Evolutionary conservation across 108 stramenopile genomes (phyloP).

Genomic region (Fistulifera solaris): DNA sequence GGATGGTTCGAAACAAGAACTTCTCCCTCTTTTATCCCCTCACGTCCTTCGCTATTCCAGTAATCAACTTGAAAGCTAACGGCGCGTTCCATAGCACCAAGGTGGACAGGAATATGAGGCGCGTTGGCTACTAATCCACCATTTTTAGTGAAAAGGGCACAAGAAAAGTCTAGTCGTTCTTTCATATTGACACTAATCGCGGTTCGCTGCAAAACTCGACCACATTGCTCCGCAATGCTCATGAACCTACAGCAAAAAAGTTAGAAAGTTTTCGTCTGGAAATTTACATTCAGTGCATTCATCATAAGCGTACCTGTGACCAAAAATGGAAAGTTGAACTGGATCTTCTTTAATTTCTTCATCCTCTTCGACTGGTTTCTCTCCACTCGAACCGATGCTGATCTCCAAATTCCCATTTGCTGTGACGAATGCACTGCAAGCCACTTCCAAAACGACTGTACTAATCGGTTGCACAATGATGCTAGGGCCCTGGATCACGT

Average conservation of each 20-base stretch:
- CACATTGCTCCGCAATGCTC: constrained; percentile 99
- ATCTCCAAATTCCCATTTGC: constrained; percentile 90
- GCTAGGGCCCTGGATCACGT: constrained; percentile 78
- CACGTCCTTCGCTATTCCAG: constrained; percentile 74
- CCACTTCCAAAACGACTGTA: constrained; percentile 92
- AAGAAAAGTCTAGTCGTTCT: constrained; percentile 96
- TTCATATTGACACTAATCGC: constrained; percentile 98
- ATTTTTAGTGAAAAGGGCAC: constrained; percentile 90
- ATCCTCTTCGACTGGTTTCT: constrained; percentile 5
- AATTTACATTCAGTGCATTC: too few relatives aligned
- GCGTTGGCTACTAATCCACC: constrained; percentile 98
- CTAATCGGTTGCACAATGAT: constrained; percentile 92
- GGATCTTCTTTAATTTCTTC: constrained; percentile 70
- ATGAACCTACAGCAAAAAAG: constrained; percentile 54
- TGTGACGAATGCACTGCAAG: constrained; percentile 78
- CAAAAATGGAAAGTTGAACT: constrained; percentile 86
- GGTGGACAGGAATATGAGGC: constrained; percentile 97
- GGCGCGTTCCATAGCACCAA: constrained; percentile 95
- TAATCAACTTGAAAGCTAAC: constrained; percentile 89
- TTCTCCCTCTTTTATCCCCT: constrained; percentile 89
- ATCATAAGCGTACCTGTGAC: constrained; percentile 43
- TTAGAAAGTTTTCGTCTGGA: too few relatives aligned
- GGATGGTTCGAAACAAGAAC: constrained; percentile 97
- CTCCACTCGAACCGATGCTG: constrained; percentile 29
- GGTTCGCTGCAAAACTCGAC: constrained; percentile 90